A percentile compares a stretch with the other conserved stretches of the same genome.
Evolutionary conservation across 305 asterid genomes (phyloP).

Genomic region (Fraxinus baroniana): DNA sequence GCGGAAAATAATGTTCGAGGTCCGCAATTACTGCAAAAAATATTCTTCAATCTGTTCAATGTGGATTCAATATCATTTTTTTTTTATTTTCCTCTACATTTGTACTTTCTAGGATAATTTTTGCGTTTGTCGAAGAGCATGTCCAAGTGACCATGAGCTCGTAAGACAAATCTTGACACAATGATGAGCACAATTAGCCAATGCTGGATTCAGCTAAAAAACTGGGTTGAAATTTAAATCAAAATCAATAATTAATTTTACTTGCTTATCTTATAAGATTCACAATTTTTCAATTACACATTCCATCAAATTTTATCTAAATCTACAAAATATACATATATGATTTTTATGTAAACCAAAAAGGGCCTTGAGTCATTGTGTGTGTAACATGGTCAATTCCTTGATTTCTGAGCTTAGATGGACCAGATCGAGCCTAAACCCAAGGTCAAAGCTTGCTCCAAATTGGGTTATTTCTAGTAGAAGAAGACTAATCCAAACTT

Average conservation of each 20-base stretch:
- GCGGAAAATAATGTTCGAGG: not conserved
- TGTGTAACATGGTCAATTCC: not conserved
- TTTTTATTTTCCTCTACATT: not conserved
- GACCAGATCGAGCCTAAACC: constrained; percentile 3
- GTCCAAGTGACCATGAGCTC: not conserved
- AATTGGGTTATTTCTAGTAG: not conserved
- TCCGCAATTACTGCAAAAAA: not conserved
- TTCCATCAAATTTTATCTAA: too few relatives aligned
- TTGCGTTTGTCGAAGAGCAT: not conserved
- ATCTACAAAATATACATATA: too few relatives aligned
- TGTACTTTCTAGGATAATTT: not conserved
- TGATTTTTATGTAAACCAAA: too few relatives aligned
- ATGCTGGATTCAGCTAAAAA: not conserved
- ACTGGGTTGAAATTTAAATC: not conserved
- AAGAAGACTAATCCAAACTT: not conserved
- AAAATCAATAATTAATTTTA: too few relatives aligned
- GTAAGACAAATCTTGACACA: too few relatives aligned
- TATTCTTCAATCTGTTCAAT: not conserved
- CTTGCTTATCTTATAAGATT: too few relatives aligned
- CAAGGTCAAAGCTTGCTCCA: constrained; percentile 7
- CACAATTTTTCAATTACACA: not conserved
- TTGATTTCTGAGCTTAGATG: not conserved
- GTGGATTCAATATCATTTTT: not conserved
- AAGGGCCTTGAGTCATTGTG: not conserved
- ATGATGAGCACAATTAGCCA: too few relatives aligned